Conservation (phyloP, 768 basidiomycete species). For the Lactarius sp. region DNA sequence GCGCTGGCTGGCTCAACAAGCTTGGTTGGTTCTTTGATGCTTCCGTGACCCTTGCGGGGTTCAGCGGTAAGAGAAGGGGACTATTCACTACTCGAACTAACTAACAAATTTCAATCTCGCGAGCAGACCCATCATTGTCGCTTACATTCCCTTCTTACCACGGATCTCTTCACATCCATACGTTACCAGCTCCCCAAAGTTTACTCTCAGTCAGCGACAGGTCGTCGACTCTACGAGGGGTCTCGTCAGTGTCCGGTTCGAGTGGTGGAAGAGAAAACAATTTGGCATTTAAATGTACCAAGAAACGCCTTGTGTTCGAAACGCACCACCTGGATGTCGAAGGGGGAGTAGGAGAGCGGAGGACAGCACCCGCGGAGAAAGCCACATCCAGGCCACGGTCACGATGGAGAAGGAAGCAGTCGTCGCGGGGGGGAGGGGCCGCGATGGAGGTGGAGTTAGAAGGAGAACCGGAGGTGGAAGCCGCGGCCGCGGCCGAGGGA, state of each 20-base stretch:
- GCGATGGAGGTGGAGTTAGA: slow-evolving; percentile 46
- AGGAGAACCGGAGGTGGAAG: slow-evolving; percentile 19
- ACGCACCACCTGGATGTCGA: slow-evolving; percentile 86
- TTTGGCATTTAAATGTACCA: slow-evolving; percentile 87
- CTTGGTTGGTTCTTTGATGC: slow-evolving; percentile 78
- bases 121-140: slow-evolving; percentile 75
- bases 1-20: slow-evolving; percentile 68
- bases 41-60: slow-evolving; percentile 67
- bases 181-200: slow-evolving; percentile 68
- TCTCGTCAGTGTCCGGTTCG: slow-evolving; percentile 50
- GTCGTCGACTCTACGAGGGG: slow-evolving; percentile 77
- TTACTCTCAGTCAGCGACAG: slow-evolving; percentile 76
- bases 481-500: slow-evolving; percentile 15
- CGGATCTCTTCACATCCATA: slow-evolving; percentile 75
- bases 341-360: slow-evolving; percentile 75
- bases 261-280: slow-evolving; percentile 88
- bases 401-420: neutral
- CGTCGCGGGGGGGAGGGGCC: slow-evolving; percentile 29
- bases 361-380: slow-evolving; percentile 47
- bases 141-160: slow-evolving; percentile 78
- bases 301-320: slow-evolving; percentile 84
- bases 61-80: slow-evolving; percentile 55
- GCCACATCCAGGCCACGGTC: slow-evolving; percentile 5
- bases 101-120: slow-evolving; percentile 4
- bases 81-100: slow-evolving; percentile 3